Conservation (phyloP, 2,329 filamentous ascomycete species). For the Colletotrichum sojae region DNA sequence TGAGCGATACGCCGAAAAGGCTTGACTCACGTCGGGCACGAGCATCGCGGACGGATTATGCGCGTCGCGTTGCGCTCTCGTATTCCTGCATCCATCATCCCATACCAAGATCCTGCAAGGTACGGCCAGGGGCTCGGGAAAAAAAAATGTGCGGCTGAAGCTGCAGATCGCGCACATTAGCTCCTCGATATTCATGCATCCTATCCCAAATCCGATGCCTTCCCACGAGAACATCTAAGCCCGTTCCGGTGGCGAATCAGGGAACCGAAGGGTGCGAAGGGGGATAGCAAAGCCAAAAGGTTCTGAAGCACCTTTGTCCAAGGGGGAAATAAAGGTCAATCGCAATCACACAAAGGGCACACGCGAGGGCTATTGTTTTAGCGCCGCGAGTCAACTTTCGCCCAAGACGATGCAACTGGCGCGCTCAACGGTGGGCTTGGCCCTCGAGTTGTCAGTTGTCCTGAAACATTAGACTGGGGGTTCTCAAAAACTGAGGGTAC, state of each 20-base stretch:
- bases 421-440: constrained; percentile 17
- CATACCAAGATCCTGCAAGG: constrained; percentile 7
- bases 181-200: not conserved
- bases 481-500: not conserved
- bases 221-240: not conserved
- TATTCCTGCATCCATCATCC: constrained; percentile 17
- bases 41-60: not conserved
- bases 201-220: constrained; percentile 7
- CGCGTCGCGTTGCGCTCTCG: not conserved
- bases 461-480: constrained; percentile 28
- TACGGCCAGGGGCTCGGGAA: not conserved
- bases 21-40: not conserved
- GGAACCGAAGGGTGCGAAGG: not conserved
- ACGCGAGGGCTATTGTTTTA: not conserved
- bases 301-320: constrained; percentile 5
- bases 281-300: not conserved
- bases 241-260: not conserved
- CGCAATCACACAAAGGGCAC: constrained; percentile 7
- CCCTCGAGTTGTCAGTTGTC: constrained; percentile 5
- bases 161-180: constrained; percentile 1
- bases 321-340: constrained; percentile 21
- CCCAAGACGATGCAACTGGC: not conserved
- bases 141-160: not conserved
- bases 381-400: not conserved
- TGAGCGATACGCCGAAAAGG: not conserved